phyloP scores from a whole-genome alignment of 2,329 filamentous ascomycete genomes.

The Calonectria ilicicola region DNA sequence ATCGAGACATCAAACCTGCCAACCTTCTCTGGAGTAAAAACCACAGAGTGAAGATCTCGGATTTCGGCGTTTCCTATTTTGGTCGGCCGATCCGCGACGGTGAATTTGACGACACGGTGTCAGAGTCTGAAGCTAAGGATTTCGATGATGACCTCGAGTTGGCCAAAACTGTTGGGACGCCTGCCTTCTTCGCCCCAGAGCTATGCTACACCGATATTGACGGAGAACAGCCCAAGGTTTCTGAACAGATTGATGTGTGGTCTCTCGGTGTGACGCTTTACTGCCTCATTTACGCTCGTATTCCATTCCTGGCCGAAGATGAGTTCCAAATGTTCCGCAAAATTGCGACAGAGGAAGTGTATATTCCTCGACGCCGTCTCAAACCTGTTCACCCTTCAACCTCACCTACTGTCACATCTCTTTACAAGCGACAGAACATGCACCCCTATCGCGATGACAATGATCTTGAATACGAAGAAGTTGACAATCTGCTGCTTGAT shows the following conservation, averaged over 20 bases:
- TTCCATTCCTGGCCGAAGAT: slow-evolving; percentile 92
- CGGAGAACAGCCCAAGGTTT: slow-evolving; percentile 79
- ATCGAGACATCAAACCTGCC: slow-evolving; percentile 88
- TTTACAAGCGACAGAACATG: slow-evolving; percentile 69
- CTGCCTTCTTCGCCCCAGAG: slow-evolving; percentile 97
- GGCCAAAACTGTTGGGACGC: slow-evolving; percentile 98
- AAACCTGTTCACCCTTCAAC: slow-evolving; percentile 76
- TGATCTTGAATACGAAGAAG: slow-evolving; percentile 85
- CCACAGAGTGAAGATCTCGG: slow-evolving; percentile 94
- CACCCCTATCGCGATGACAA: slow-evolving; percentile 81
- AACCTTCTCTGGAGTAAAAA: slow-evolving; percentile 90
- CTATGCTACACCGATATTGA: slow-evolving; percentile 89
- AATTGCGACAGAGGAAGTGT: slow-evolving; percentile 93
- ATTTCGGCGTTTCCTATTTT: slow-evolving; percentile 98
- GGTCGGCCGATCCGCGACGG: slow-evolving; percentile 88
- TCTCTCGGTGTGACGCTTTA: slow-evolving; percentile 96
- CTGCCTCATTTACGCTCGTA: slow-evolving; percentile 92
- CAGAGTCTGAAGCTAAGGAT: slow-evolving; percentile 86
- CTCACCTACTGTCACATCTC: slow-evolving; percentile 65
- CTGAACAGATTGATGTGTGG: slow-evolving; percentile 96
- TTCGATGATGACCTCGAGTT: slow-evolving; percentile 94
- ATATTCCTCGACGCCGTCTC: slow-evolving; percentile 86
- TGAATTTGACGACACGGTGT: slow-evolving; percentile 79
- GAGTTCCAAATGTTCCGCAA: slow-evolving; percentile 92
- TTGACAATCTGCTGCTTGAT: slow-evolving; percentile 84